Evolutionary conservation across 805 yeast genomes (phyloP).

Genomic region (Huiozyma naganishii): DNA sequence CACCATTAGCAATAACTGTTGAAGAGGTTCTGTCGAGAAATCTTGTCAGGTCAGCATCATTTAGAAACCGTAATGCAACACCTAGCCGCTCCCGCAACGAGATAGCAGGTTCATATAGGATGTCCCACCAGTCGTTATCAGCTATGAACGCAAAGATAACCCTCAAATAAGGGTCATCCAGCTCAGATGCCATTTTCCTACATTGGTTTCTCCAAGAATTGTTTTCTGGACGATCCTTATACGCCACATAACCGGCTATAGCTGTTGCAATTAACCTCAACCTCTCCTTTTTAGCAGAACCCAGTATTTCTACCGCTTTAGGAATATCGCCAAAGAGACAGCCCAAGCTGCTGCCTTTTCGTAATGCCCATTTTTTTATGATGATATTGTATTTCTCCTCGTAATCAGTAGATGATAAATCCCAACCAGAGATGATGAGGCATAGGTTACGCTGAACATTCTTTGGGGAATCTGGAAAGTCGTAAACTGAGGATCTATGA

Average conservation of each 20-base stretch:
- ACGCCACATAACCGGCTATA: slow-evolving; percentile 68
- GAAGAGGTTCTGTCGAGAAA: slow-evolving; percentile 64
- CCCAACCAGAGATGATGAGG: slow-evolving; percentile 84
- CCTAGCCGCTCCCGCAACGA: slow-evolving; percentile 85
- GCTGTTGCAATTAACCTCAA: slow-evolving; percentile 82
- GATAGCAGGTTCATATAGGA: slow-evolving; percentile 76
- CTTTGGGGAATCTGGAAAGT: slow-evolving; percentile 21
- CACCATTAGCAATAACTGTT: slow-evolving; percentile 66
- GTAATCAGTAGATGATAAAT: slow-evolving; percentile 61
- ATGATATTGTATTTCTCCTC: slow-evolving; percentile 55
- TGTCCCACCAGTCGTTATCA: slow-evolving; percentile 95
- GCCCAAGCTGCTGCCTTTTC: slow-evolving; percentile 99
- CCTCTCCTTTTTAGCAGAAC: slow-evolving; percentile 60
- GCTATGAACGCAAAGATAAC: slow-evolving; percentile 91
- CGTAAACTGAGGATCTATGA: slow-evolving; percentile 10
- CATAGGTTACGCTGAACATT: slow-evolving; percentile 67
- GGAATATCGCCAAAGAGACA: slow-evolving; percentile 79
- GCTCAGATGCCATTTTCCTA: slow-evolving; percentile 73
- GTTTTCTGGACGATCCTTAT: slow-evolving; percentile 35
- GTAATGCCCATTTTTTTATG: slow-evolving; percentile 42
- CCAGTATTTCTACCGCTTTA: slow-evolving; percentile 69
- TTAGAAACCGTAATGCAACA: slow-evolving; percentile 75
- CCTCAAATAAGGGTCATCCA: slow-evolving; percentile 79
- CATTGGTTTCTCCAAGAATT: slow-evolving; percentile 92
- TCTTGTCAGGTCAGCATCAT: slow-evolving; percentile 65